Evolutionary conservation across 2,329 filamentous ascomycete genomes (phyloP), one percentile per base, ranked within the genome.

Genomic region (Nemania abortiva): DNA sequence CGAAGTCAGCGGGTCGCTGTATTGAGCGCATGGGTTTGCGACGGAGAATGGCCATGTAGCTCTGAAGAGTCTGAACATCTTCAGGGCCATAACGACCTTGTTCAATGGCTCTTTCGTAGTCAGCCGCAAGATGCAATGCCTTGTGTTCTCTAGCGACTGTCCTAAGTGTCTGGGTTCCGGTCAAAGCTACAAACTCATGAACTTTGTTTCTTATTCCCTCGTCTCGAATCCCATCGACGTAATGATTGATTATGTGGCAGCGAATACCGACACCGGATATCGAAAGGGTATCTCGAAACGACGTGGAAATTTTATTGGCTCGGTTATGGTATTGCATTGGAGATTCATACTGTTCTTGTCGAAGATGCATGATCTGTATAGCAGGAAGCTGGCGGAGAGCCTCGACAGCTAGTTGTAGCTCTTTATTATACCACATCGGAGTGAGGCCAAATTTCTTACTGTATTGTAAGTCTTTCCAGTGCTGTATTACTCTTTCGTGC

Each of bases 81-180:
- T 77, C 61, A 2, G 79, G 77, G 0, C 80, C 75, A 70, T 88
- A 90, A 1, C 84, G 63, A 11, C 81, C 79, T 39, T 84, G 84
- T 22, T 83, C 81, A 2, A 90, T 73, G 2, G 86, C 87, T 66
- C 80, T 82, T 72, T 89, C 85, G 65, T 89, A 87, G 57, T 90
- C 86, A 24, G 78, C 75, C 5, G 85, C 87, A 31, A 91, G 82
- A 72, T 90, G 85, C 18, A 90, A 76, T 58, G 82, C 83, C 75
- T 86, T 87, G 77, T 91, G 89, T 42, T 80, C 81, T 63, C 82
- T 82, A 1, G 83, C 81, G 6, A 87, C 77, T 2, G 81, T 81
- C 20, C 79, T 79, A 18, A 90, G 74, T 13, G 73, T 79, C 3
- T 74, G 70, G 15, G 65, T 63, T 9, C 70, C 72, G 18, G 73